phyloP scores from a whole-genome alignment of 257 asterid species.

The Paraleonurus japonicus region DNA sequence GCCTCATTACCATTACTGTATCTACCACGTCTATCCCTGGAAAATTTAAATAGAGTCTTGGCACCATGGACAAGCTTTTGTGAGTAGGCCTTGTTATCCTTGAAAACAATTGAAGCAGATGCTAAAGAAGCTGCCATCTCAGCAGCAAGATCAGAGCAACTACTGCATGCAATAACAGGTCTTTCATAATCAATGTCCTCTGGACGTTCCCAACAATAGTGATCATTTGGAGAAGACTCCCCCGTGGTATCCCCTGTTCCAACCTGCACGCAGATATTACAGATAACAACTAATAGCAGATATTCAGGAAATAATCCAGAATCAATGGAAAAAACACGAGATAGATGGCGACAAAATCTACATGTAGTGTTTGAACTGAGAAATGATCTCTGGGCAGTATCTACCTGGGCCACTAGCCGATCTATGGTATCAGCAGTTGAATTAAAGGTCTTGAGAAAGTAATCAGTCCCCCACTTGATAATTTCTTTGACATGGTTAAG shows the following conservation, averaged over 20 bases:
- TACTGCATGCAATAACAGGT: background rate
- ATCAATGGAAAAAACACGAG: too few species aligned
- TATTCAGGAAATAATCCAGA: too few species aligned
- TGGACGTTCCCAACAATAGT: slow-evolving; percentile 2
- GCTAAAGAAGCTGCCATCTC: slow-evolving; percentile 11
- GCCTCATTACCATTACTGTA: background rate
- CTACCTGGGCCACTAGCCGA: background rate
- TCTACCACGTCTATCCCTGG: slow-evolving; percentile 8
- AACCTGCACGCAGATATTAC: background rate
- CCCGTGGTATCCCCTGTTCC: background rate
- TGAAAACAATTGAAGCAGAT: slow-evolving; percentile 7
- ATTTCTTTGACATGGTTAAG: slow-evolving; percentile 7
- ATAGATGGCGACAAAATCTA: background rate
- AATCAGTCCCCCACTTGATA: slow-evolving; percentile 13
- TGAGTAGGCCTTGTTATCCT: slow-evolving; percentile 1
- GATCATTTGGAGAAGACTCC: background rate
- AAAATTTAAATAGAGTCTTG: background rate
- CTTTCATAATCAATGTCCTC: slow-evolving; percentile 10
- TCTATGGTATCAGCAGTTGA: slow-evolving; percentile 5
- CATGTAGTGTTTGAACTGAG: background rate
- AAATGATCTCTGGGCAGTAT: background rate
- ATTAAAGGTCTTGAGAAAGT: slow-evolving; percentile 7
- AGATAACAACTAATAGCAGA: background rate
- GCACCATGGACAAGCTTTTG: slow-evolving; percentile 8
- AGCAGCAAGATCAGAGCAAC: slow-evolving; percentile 9